A percentile compares a stretch with the other conserved stretches of the same genome.
phyloP scores from a whole-genome alignment of 352 stramenopile genomes.

The Phytophthora quininea region DNA sequence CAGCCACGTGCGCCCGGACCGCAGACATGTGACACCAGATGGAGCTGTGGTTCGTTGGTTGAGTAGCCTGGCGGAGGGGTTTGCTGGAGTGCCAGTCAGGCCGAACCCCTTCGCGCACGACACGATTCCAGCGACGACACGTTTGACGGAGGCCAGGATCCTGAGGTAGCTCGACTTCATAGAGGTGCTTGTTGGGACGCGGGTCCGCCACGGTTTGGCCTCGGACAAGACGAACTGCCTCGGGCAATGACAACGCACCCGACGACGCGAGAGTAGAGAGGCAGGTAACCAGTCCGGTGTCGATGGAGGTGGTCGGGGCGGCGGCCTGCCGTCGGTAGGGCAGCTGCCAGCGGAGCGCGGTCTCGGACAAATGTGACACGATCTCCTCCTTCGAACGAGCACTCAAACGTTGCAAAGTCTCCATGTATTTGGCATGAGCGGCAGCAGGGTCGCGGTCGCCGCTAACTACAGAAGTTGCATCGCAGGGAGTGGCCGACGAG shows the following conservation, averaged over 20 bases:
- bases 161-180: not conserved
- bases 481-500: too few species aligned
- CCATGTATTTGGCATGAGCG: constrained; percentile 6
- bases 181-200: constrained; percentile 20
- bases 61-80: not conserved
- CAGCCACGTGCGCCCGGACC: constrained; percentile 9
- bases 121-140: constrained; percentile 13
- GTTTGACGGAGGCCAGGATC: not conserved
- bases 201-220: constrained; percentile 7
- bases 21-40: not conserved
- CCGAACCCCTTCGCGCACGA: constrained; percentile 1
- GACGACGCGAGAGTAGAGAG: not conserved
- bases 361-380: not conserved
- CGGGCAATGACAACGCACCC: not conserved
- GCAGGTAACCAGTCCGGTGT: not conserved
- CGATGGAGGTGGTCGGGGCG: too few species aligned
- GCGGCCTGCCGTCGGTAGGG: too few species aligned
- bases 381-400: not conserved
- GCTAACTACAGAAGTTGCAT: not conserved
- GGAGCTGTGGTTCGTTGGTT: constrained; percentile 3
- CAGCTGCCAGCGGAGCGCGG: not conserved
- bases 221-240: constrained; percentile 9
- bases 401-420: not conserved
- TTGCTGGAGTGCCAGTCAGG: constrained; percentile 4
- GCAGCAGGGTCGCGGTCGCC: too few species aligned